Evolutionary conservation across 805 yeast species (phyloP).

Genomic region (Kodamaea lidongshanica): DNA sequence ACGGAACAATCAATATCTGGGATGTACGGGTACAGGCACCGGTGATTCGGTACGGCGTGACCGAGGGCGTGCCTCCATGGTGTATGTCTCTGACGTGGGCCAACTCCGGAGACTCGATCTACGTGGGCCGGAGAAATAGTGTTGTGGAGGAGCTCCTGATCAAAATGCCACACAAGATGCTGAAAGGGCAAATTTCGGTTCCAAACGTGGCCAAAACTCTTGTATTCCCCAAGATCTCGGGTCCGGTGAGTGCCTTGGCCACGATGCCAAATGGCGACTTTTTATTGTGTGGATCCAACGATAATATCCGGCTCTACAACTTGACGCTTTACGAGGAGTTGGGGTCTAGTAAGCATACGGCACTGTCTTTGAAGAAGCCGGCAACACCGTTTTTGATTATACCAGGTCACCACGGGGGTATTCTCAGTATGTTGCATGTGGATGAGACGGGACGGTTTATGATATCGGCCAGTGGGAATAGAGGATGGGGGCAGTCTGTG

Average conservation of each 20-base stretch:
- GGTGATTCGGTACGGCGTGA: slow-evolving; percentile 47
- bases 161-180: slow-evolving; percentile 45
- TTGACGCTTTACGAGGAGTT: slow-evolving; percentile 41
- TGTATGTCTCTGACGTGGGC: slow-evolving; percentile 89
- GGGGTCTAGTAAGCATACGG: slow-evolving; percentile 12
- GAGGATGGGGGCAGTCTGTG: slow-evolving; percentile 86
- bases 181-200: slow-evolving; percentile 14
- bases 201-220: slow-evolving; percentile 53
- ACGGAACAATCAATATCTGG: slow-evolving; percentile 80
- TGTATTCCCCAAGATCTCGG: slow-evolving; percentile 79
- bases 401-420: slow-evolving; percentile 97
- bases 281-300: slow-evolving; percentile 81
- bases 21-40: slow-evolving; percentile 54
- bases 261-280: slow-evolving; percentile 78
- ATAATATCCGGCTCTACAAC: slow-evolving; percentile 84
- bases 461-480: slow-evolving; percentile 86
- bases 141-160: slow-evolving; percentile 71
- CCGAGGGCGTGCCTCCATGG: slow-evolving; percentile 85
- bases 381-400: slow-evolving; percentile 79
- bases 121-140: slow-evolving; percentile 85
- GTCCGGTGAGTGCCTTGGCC: slow-evolving; percentile 77
- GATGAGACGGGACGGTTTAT: slow-evolving; percentile 86
- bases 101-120: slow-evolving; percentile 67
- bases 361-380: slow-evolving; percentile 25
- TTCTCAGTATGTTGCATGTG: slow-evolving; percentile 65